Percentiles rank a stretch among this genome's conserved stretches.
Conservation (phyloP, 2,329 filamentous ascomycete genomes). For the Leptographium procerum region DNA sequence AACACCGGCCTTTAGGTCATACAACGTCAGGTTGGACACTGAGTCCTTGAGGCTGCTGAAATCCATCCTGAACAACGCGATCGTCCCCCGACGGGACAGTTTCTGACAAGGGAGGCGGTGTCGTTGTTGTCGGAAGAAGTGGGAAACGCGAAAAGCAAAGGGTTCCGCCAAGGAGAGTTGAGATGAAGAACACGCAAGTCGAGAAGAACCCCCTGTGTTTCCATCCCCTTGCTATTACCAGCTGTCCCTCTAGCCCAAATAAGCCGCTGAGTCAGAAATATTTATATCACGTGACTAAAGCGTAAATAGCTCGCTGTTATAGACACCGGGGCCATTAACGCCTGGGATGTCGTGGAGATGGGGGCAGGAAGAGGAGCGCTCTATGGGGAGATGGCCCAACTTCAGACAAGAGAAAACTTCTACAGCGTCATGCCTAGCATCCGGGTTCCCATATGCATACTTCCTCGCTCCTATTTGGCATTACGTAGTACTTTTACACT, state of each 20-base stretch:
- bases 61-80: slow-evolving; percentile 52
- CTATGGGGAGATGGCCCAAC: neutral
- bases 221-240: neutral
- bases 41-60: slow-evolving; percentile 73
- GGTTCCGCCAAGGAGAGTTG: neutral
- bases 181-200: neutral
- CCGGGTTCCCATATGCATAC: neutral
- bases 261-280: neutral
- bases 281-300: neutral
- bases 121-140: neutral
- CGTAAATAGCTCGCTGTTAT: neutral
- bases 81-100: neutral
- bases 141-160: neutral
- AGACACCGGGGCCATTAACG: neutral
- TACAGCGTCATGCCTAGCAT: neutral
- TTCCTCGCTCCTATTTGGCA: neutral
- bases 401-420: neutral
- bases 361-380: neutral
- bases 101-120: neutral
- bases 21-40: slow-evolving; percentile 84
- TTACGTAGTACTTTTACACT: neutral
- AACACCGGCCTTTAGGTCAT: slow-evolving; percentile 90
- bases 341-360: neutral
- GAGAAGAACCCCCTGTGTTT: neutral
- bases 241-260: neutral